Percentiles rank a stretch among this genome's conserved stretches.
These are phyloP conservation scores for Pezicula rhizophila DNA, from an alignment of 2,329 filamentous ascomycete genomes.

Conservation along the genomic window DNA sequence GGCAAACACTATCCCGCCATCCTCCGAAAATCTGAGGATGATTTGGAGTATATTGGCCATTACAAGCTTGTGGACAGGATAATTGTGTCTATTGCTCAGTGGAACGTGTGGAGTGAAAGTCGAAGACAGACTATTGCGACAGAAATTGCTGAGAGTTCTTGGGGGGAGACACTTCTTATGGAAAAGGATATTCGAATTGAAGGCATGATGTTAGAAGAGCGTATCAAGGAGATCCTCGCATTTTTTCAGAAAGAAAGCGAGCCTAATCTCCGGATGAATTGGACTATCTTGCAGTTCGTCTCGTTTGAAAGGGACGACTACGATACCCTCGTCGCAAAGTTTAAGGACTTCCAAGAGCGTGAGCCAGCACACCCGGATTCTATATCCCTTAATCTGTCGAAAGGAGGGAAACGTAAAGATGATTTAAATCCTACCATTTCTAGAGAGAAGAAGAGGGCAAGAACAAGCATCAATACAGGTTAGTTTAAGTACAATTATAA, in stretches of 20 bases:
- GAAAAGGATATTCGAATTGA: not conserved
- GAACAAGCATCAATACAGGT: no score
- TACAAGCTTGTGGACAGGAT: not conserved
- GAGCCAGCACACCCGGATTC: not conserved
- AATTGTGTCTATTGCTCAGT: not conserved
- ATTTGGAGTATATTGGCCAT: not conserved
- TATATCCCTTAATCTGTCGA: not conserved
- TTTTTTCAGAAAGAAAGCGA: not conserved
- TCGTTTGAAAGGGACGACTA: not conserved
- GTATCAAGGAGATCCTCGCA: not conserved
- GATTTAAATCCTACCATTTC: no score
- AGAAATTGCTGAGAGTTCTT: not conserved
- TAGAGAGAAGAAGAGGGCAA: no score
- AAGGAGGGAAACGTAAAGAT: no score
- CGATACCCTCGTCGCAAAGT: not conserved
- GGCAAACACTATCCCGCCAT: not conserved
- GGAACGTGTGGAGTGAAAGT: no score
- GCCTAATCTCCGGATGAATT: not conserved
- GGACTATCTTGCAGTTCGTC: not conserved
- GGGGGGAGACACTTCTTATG: not conserved
- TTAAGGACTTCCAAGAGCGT: not conserved
- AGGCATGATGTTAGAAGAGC: not conserved
- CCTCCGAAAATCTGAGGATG: not conserved
- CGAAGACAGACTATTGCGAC: not conserved
- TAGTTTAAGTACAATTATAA: not conserved